Percentiles rank a stretch among this genome's conserved stretches.
Evolutionary conservation across 2,329 filamentous ascomycete species (phyloP).

Genomic region (Tolypocladium ophioglossoides): DNA sequence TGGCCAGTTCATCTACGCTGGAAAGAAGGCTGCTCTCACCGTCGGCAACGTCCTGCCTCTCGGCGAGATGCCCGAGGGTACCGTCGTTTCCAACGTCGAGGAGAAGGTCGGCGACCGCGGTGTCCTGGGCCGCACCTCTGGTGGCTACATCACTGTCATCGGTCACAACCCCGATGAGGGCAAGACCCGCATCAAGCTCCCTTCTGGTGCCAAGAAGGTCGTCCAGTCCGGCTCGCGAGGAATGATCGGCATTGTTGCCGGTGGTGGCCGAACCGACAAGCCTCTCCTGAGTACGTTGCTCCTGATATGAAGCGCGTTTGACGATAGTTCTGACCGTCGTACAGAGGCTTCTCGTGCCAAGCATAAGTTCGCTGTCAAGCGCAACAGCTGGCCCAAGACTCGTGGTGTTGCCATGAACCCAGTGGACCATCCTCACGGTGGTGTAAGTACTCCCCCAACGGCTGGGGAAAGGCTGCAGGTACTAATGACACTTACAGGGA

Average conservation of each 20-base stretch:
- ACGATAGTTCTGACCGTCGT: not conserved
- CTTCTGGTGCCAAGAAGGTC: constrained; percentile 98
- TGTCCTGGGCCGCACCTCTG: constrained; percentile 89
- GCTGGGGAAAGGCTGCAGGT: constrained; percentile 6
- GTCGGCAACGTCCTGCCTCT: constrained; percentile 97
- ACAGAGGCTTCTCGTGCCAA: constrained; percentile 97
- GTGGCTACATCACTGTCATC: constrained; percentile 98
- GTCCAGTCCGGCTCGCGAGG: constrained; percentile 84
- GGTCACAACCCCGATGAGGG: constrained; percentile 98
- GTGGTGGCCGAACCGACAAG: constrained; percentile 99
- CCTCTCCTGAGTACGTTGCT: constrained; percentile 72
- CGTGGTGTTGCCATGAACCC: constrained; percentile 99
- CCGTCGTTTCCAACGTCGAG: constrained; percentile 98
- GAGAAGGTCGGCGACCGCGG: constrained; percentile 98
- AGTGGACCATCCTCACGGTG: constrained; percentile 97
- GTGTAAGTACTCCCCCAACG: constrained; percentile 42
- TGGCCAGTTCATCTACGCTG: constrained; percentile 99
- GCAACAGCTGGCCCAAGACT: constrained; percentile 99
- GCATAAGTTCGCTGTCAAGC: constrained; percentile 99
- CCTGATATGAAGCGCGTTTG: not conserved
- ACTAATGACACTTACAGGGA: constrained; percentile 53
- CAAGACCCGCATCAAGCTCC: constrained; percentile 99
- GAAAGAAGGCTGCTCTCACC: constrained; percentile 95
- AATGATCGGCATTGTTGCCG: constrained; percentile 99
- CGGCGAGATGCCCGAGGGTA: constrained; percentile 93